Percentiles rank a stretch among this genome's conserved stretches.
Conservation (phyloP, 2,329 filamentous ascomycete species). For the Sclerotinia glacialis region DNA sequence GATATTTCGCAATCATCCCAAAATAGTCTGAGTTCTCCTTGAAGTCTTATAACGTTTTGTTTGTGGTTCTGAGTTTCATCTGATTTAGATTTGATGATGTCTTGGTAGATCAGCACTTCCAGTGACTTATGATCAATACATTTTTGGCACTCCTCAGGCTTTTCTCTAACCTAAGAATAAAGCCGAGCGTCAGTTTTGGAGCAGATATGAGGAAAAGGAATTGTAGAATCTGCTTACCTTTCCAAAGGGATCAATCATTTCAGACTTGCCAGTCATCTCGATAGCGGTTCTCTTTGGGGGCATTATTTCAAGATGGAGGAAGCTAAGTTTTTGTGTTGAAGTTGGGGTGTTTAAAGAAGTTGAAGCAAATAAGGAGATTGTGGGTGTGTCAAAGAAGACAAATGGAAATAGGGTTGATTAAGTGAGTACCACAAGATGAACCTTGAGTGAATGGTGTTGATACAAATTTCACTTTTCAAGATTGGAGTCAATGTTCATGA, state of each 20-base stretch:
- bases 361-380: not conserved
- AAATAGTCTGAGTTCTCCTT: too few relatives aligned
- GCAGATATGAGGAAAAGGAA: not conserved
- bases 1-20: too few relatives aligned
- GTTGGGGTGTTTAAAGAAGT: not conserved
- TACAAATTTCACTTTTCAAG: accelerated
- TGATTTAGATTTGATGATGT: not conserved
- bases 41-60: too few relatives aligned
- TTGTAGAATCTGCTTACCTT: accelerated
- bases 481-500: not conserved
- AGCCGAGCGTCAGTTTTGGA: accelerated
- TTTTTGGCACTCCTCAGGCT: not conserved
- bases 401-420: not conserved
- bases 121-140: too few relatives aligned
- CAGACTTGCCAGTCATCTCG: not conserved
- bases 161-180: not conserved
- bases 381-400: not conserved
- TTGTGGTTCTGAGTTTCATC: not conserved
- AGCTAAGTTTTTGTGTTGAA: not conserved
- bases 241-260: too few relatives aligned
- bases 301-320: too few relatives aligned
- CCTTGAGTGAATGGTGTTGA: not conserved
- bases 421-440: not conserved
- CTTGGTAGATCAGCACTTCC: too few relatives aligned
- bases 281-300: not conserved